A percentile compares a stretch with the other conserved stretches of the same genome.
Evolutionary conservation across 2,329 filamentous ascomycete genomes (phyloP).

Genomic region (Penicillium crustosum): DNA sequence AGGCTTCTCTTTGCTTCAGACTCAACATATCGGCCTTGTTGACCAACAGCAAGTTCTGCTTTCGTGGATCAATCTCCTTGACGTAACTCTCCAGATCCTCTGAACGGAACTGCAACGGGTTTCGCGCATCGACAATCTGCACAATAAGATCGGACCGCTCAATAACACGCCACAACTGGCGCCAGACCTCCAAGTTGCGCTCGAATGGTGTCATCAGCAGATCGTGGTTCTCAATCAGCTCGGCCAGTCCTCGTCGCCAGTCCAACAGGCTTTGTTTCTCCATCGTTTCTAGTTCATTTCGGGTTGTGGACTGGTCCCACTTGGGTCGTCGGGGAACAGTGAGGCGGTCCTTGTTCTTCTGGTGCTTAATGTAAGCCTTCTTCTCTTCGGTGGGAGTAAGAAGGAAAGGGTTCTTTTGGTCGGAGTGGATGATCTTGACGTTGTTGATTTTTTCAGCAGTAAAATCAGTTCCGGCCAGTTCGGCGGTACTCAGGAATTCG

Average conservation of each 20-base stretch:
- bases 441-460: constrained; percentile 99
- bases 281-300: constrained; percentile 71
- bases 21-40: constrained; percentile 99
- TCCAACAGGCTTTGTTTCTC: constrained; percentile 80
- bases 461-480: constrained; percentile 97
- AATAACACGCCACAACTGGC: constrained; percentile 96
- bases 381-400: constrained; percentile 82
- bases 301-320: constrained; percentile 85
- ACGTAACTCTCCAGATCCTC: constrained; percentile 93
- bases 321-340: constrained; percentile 86
- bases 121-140: constrained; percentile 96
- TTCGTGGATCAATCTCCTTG: constrained; percentile 82
- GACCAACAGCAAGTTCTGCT: constrained; percentile 87
- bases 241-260: constrained; percentile 87
- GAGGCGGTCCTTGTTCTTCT: constrained; percentile 72
- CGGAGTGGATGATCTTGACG: constrained; percentile 95
- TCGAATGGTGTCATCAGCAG: constrained; percentile 97
- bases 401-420: constrained; percentile 93
- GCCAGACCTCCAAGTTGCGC: constrained; percentile 95
- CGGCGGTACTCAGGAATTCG: constrained; percentile 92
- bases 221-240: constrained; percentile 91
- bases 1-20: constrained; percentile 71
- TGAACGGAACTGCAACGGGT: constrained; percentile 88
- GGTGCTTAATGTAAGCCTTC: constrained; percentile 75
- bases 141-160: constrained; percentile 94